Evolutionary conservation across 208 protist genomes (phyloP).

Genomic region (Naegleria lovaniensis): DNA sequence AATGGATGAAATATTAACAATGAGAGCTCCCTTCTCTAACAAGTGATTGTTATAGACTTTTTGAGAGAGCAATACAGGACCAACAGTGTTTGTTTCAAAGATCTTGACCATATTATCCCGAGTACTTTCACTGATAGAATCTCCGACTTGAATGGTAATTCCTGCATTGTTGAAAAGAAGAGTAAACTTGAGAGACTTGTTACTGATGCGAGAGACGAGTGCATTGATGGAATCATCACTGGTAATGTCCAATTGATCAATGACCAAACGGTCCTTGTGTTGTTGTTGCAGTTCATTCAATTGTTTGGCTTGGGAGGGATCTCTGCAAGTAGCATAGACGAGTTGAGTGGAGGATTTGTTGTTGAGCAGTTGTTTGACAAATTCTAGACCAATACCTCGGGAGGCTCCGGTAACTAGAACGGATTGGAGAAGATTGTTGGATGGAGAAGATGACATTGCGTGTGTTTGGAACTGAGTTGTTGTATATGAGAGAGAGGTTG

Average conservation of each 20-base stretch:
- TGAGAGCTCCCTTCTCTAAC: background rate
- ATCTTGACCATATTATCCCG: background rate
- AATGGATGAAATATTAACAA: background rate
- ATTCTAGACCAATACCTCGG: background rate
- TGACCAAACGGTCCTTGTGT: background rate
- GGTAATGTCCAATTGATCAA: background rate
- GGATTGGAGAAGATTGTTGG: no score
- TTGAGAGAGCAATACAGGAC: background rate
- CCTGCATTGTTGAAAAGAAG: background rate
- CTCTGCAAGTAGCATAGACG: background rate
- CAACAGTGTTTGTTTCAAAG: background rate
- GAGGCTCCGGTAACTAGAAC: background rate
- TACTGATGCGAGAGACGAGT: background rate
- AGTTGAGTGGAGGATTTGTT: background rate
- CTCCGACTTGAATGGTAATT: background rate
- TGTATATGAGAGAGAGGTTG: no score
- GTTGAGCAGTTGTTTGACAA: background rate
- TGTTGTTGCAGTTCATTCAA: background rate
- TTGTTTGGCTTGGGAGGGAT: background rate
- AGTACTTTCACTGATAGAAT: background rate
- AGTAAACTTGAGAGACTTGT: background rate
- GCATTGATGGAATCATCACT: background rate
- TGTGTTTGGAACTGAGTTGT: no score
- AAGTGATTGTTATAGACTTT: background rate
- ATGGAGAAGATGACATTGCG: no score